These are phyloP conservation scores for Pichia sp. DNA, from an alignment of 1,139 yeast species.

Conservation along the genomic window DNA sequence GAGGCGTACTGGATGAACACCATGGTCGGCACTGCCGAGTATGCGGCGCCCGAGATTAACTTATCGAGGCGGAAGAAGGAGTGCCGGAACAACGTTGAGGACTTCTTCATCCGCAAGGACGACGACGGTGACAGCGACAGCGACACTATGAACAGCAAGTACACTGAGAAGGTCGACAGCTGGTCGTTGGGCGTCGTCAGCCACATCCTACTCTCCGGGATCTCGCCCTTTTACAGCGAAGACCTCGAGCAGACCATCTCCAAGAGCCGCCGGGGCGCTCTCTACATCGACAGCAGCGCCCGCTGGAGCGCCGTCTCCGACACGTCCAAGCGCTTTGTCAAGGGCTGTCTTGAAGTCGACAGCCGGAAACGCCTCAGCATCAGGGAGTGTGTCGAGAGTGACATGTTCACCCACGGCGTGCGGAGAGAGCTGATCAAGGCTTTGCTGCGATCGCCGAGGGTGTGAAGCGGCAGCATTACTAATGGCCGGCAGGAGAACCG, in stretches of 20 bases:
- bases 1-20: conserved; percentile 42
- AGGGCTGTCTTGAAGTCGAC: conserved; percentile 3
- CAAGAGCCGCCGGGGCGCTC: conserved; percentile 38
- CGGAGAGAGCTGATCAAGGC: not conserved
- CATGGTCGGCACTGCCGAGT: conserved; percentile 63
- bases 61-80: conserved; percentile 21
- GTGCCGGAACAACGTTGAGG: not conserved
- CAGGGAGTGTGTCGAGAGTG: conserved; percentile 1
- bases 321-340: not conserved
- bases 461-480: not conserved
- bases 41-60: conserved; percentile 64
- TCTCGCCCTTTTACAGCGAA: conserved; percentile 56
- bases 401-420: not conserved
- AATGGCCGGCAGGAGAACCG: too few species aligned
- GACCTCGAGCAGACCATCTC: conserved; percentile 27
- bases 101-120: not conserved
- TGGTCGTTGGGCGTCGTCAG: conserved; percentile 65
- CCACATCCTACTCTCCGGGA: conserved; percentile 53
- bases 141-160: conserved; percentile 28
- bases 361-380: not conserved
- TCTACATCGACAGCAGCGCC: not conserved
- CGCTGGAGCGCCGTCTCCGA: not conserved
- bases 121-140: conserved; percentile 21
- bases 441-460: not conserved
- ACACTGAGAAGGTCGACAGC: conserved; percentile 52